phyloP scores from a whole-genome alignment of 257 asterid species.

The Solanum clarkiae region DNA sequence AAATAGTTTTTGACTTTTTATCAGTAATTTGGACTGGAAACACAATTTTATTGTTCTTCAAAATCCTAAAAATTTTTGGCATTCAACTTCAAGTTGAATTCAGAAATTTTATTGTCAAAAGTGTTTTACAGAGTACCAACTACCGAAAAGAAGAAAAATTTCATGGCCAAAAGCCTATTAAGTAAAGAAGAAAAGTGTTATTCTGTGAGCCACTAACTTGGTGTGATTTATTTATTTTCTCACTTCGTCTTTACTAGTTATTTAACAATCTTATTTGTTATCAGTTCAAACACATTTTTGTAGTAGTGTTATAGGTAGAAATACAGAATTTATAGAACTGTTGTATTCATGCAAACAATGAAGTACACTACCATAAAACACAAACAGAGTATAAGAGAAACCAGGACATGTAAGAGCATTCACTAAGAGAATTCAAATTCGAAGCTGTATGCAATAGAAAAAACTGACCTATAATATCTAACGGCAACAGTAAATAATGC shows the following conservation, averaged over 20 bases:
- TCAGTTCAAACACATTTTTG: no score
- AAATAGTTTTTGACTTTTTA: no score
- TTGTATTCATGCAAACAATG: background rate
- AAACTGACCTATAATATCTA: background rate
- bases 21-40: background rate
- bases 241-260: background rate
- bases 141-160: no score
- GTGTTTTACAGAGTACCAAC: no score
- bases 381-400: background rate
- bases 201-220: background rate
- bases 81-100: background rate
- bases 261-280: background rate
- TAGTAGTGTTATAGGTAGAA: no score
- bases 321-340: background rate
- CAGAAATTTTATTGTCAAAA: background rate
- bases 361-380: background rate
- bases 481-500: background rate
- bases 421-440: no score
- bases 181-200: no score
- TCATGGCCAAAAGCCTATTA: no score
- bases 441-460: background rate
- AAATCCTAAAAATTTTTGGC: no score
- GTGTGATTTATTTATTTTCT: background rate
- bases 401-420: background rate
- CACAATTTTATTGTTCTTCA: no score